Base-by-base conservation (phyloP, 164 flowering plant genomes). In the Tetrastigma voinierianum region DNA sequence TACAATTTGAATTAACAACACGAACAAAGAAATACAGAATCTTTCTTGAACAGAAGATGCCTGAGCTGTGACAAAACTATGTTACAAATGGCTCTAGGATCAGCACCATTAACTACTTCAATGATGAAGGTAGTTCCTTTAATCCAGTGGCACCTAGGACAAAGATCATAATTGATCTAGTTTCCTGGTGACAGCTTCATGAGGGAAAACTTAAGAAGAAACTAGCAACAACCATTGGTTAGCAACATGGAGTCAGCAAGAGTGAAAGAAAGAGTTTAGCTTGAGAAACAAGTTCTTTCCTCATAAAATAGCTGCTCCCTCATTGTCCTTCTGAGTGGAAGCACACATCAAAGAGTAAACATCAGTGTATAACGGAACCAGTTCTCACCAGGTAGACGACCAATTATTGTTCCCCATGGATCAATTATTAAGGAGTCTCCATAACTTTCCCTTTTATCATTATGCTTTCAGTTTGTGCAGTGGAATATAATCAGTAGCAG, bases 371-470 rank as follows among this genome's bases (percentile, higher is more conserved):
- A 12, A 24, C 15, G 14, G 32, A 55, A 67, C 8, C 17, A 49
- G 64, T 46, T 48, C 81, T 78, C 68, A 90, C 98, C 96, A 57
- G 96, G 86, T 55, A 93, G 78, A 62, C 90, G 77, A 56, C 87
- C 89, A 59, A 91, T 75, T 46, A 93, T 64, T 24, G 83, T 82
- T 55, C 98, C 97, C 98, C 98, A 93, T 19, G 98, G 98, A 77
- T 93, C 98, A 66, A 93, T 86, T 60, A 93, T 86, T 69, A 93
- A 67, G 45, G 93, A 73, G 64, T 93, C 94, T 1, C 96, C 97
- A 68, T 82, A 88, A 79, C 97, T 91, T 77, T 93, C 98, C 76
- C 92, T 82, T 76, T 87, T 84, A 5, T 87, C 92, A 80, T 76
- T 90, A 70, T 90, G 96, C 70, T 76, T 77, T 68, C 96, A 74